Evolutionary conservation across 495 filamentous ascomycete species (phyloP).

Genomic region (Penicillium psychrofluorescens): DNA sequence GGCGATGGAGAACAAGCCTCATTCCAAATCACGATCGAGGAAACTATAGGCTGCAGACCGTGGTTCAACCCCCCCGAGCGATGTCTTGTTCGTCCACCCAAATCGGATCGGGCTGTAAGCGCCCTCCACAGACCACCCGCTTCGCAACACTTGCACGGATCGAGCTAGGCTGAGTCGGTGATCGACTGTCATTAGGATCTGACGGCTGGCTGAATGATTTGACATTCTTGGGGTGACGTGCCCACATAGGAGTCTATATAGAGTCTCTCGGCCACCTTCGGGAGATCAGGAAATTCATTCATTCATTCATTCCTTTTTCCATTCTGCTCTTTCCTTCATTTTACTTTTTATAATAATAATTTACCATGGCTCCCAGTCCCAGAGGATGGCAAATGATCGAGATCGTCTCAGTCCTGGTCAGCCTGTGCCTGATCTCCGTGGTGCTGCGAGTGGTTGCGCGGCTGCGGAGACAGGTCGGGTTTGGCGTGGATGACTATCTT

Average conservation of each 20-base stretch:
- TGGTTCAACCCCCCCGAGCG: not conserved
- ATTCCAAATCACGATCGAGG: not conserved
- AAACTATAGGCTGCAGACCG: constrained; percentile 7
- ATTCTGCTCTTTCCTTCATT: not conserved
- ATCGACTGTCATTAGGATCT: no score
- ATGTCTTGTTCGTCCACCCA: not conserved
- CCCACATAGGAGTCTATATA: no score
- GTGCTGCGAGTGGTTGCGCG: constrained; percentile 31
- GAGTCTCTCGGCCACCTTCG: no score
- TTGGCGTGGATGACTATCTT: constrained; percentile 37
- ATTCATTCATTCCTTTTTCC: not conserved
- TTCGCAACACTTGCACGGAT: no score
- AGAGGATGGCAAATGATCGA: constrained; percentile 29
- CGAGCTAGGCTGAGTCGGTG: no score
- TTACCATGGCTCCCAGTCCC: constrained; percentile 21
- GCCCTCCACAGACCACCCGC: no score
- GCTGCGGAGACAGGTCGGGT: constrained; percentile 25
- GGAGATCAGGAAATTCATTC: no score
- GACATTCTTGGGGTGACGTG: no score
- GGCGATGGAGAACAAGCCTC: constrained; percentile 5
- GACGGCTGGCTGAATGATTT: no score
- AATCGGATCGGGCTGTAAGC: no score
- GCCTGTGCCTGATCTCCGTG: constrained; percentile 28
- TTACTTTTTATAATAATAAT: not conserved
- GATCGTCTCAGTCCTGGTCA: constrained; percentile 30